These are phyloP conservation scores for Hypoxylon fuscum DNA, from an alignment of 495 filamentous ascomycete species.

Conservation along the genomic window DNA sequence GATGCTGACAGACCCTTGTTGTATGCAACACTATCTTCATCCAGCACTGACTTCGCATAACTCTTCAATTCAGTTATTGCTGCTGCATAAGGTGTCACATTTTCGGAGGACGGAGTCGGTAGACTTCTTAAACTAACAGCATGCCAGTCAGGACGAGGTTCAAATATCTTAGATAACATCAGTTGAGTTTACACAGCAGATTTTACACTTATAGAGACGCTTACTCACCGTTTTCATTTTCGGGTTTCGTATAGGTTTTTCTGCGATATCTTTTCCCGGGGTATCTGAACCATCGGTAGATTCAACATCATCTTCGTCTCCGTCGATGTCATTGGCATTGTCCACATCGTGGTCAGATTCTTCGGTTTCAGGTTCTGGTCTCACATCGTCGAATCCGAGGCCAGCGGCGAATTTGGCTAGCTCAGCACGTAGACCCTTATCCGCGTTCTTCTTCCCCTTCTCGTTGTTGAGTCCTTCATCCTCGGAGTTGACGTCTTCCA, in stretches of 20 bases:
- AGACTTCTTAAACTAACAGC: constrained; percentile 68
- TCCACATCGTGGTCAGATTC: constrained; percentile 48
- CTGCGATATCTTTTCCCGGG: constrained; percentile 21
- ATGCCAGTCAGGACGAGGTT: constrained; percentile 89
- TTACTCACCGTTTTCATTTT: constrained; percentile 56
- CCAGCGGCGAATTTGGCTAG: constrained; percentile 55
- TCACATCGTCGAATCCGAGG: constrained; percentile 56
- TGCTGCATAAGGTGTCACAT: constrained; percentile 61
- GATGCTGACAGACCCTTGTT: constrained; percentile 63
- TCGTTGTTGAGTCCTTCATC: constrained; percentile 62
- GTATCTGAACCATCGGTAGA: constrained; percentile 31
- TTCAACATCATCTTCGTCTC: constrained; percentile 33
- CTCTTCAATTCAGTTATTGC: constrained; percentile 76
- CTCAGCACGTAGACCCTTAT: constrained; percentile 50
- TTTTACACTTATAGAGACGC: constrained; percentile 30
- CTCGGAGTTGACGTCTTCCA: constrained; percentile 69
- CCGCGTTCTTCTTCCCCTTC: constrained; percentile 43
- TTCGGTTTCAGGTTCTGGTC: constrained; percentile 32
- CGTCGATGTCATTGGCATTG: constrained; percentile 36
- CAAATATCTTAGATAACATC: constrained; percentile 65
- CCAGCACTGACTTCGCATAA: constrained; percentile 77
- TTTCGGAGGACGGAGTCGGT: constrained; percentile 53
- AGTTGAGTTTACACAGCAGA: constrained; percentile 24
- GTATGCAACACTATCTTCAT: constrained; percentile 73
- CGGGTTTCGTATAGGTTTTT: constrained; percentile 27